Evolutionary conservation across 306 rosid genomes (phyloP), one percentile per base, ranked within the genome.

Genomic region (Begonia fuchsioides): DNA sequence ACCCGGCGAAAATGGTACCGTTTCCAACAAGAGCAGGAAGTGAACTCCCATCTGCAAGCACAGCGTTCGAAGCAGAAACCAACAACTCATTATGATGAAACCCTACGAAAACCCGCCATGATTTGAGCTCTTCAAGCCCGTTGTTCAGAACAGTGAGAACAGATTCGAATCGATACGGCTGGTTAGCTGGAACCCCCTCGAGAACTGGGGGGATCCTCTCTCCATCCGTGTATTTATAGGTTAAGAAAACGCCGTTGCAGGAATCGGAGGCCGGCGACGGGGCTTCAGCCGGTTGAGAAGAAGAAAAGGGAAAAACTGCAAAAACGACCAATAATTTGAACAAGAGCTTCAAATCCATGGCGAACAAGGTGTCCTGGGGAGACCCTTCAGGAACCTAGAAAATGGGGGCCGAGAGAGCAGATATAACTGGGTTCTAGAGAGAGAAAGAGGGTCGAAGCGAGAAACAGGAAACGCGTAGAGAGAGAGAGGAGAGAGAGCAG

Each of bases 71-170:
- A 2, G 99, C 99, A 1, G 96, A 85, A 55, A 72, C 86, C 53
- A 92, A 54, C 26, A 11, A 17, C 81, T 85, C 96, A 20, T 61
- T 32, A 62, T 92, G 79, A 48, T 65, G 75, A 68, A 92, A 92
- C 15, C 83, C 87, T 1, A 92, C 93, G 60, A 70, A 82, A 49
- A 76, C 99, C 54, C 57, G 70, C 96, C 94, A 92, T 0, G 96
- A 76, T 68, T 82, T 77, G 51, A 92, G 88, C 38, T 79, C 88
- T 10, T 76, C 73, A 17, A 49, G 73, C 9, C 93, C 99, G 68
- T 79, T 82, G 83, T 86, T 92, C 53, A 82, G 86, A 12, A 92
- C 74, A 0, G 75, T 79, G 10, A 92, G 57, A 10, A 70, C 61
- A 0, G 99, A 92, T 56, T 92, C 82, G 68, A 92, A 92, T 16